phyloP scores from a whole-genome alignment of 345 rosid species.

The Noccaea bulbosa region DNA sequence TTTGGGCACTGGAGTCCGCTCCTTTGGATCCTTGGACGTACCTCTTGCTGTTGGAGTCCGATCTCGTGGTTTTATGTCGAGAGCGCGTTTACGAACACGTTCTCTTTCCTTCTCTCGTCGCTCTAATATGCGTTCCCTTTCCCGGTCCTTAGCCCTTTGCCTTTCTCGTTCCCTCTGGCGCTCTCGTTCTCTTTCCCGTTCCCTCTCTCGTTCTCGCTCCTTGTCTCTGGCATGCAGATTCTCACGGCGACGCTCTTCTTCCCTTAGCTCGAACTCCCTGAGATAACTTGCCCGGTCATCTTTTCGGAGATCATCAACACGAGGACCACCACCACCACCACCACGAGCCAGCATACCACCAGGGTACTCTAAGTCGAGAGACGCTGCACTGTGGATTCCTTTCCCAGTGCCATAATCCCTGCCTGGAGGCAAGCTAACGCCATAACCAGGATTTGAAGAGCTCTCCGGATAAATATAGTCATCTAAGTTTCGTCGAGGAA shows the following conservation, averaged over 20 bases:
- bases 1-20: slow-evolving; percentile 58
- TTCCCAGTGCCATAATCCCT: slow-evolving; percentile 91
- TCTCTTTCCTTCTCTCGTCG: slow-evolving; percentile 80
- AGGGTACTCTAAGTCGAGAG: slow-evolving; percentile 73
- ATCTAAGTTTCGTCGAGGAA: slow-evolving; percentile 79
- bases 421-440: slow-evolving; percentile 98
- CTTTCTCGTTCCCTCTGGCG: slow-evolving; percentile 47
- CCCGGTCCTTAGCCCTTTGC: slow-evolving; percentile 59
- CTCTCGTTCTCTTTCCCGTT: slow-evolving; percentile 57
- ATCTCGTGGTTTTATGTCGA: slow-evolving; percentile 61
- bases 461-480: slow-evolving; percentile 70
- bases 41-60: slow-evolving; percentile 42
- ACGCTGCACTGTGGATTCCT: slow-evolving; percentile 68
- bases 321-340: slow-evolving; percentile 56
- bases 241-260: slow-evolving; percentile 88
- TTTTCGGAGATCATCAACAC: slow-evolving; percentile 69
- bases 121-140: slow-evolving; percentile 67
- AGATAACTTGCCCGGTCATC: slow-evolving; percentile 95
- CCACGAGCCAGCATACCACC: slow-evolving; percentile 56
- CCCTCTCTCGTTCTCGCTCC: slow-evolving; percentile 59
- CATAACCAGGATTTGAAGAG: slow-evolving; percentile 93
- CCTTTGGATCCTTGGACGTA: slow-evolving; percentile 43
- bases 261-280: slow-evolving; percentile 89
- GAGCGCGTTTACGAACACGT: slow-evolving; percentile 70
- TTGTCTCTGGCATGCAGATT: slow-evolving; percentile 79